A percentile compares a stretch with the other conserved stretches of the same genome.
phyloP scores from a whole-genome alignment of 2,329 filamentous ascomycete species.

The Claviceps monticola region DNA sequence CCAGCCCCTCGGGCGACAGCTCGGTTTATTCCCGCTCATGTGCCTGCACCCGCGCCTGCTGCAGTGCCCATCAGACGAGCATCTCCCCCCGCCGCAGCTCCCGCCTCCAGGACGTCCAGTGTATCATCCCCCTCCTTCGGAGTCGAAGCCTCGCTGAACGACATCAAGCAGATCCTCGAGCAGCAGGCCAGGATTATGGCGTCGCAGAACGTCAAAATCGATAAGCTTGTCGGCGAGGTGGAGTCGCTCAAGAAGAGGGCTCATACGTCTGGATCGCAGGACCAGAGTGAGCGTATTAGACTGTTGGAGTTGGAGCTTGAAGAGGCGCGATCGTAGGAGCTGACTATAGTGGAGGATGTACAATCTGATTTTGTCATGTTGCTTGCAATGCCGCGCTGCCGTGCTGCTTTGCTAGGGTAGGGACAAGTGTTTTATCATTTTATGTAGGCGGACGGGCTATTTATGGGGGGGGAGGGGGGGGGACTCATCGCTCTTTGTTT shows the following conservation, averaged over 20 bases:
- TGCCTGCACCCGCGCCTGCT: constrained; percentile 18
- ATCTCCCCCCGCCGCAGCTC: constrained; percentile 19
- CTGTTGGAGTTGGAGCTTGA: constrained; percentile 56
- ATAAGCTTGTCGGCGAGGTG: constrained; percentile 55
- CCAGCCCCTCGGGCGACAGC: constrained; percentile 46
- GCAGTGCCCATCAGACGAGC: constrained; percentile 16
- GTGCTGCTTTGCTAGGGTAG: no score
- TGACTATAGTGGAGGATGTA: no score
- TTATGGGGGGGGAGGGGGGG: no score
- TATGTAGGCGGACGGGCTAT: no score
- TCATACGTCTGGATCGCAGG: constrained; percentile 33
- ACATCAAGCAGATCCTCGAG: constrained; percentile 68
- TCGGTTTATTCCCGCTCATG: constrained; percentile 27
- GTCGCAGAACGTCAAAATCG: constrained; percentile 65
- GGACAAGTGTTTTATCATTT: no score
- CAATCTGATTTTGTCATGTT: no score
- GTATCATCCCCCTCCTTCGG: constrained; percentile 18
- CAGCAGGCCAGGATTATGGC: constrained; percentile 65
- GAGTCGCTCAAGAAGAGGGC: constrained; percentile 70
- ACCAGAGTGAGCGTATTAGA: constrained; percentile 54
- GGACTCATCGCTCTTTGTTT: no score
- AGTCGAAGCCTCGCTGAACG: constrained; percentile 52
- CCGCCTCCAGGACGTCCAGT: constrained; percentile 16
- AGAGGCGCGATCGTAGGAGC: constrained; percentile 39
- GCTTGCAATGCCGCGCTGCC: no score